Evolutionary conservation across 306 rosid species (phyloP), one percentile per base, ranked within the genome.

Genomic region (Dryas octopetala): DNA sequence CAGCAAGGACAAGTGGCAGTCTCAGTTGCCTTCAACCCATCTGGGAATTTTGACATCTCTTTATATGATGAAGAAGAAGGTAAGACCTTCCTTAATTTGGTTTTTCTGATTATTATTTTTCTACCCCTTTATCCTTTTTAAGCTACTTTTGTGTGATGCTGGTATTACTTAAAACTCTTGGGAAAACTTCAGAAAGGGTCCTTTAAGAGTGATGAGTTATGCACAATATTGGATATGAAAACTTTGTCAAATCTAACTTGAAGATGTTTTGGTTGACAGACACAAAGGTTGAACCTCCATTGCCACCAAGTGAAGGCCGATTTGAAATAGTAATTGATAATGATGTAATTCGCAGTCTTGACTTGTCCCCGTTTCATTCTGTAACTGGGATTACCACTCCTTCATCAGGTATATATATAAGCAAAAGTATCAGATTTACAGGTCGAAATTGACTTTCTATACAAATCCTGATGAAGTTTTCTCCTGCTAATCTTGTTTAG

Each of bases 291-390:
- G 76, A 72, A 59, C 93, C 94, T 78, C 96, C 98, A 61, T 68
- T 86, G 95, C 98, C 97, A 32, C 97, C 97, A 74, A 86, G 82
- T 5, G 93, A 94, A 78, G 97, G 97, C 46, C 80, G 96, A 78
- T 88, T 90, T 23, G 89, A 94, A 1, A 82, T 94, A 50, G 83
- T 80, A 26, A 79, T 94, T 49, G 89, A 91, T 60, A 91, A 88
- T 60, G 88, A 87, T 76, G 60, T 5, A 19, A 86, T 94, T 66
- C 38, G 74, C 53, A 79, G 85, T 61, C 94, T 94, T 19, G 96
- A 94, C 60, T 79, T 94, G 68, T 77, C 88, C 16, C 87, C 96
- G n/a, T 94, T 94, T 81, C 96, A 90, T 58, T 46, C 78, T 55
- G 90, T 87, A 67, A 94, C 96, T 13, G 95, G 97, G 70, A 88